Evolutionary conservation across 108 stramenopile genomes (phyloP).

Genomic region (Nitzschia palea): DNA sequence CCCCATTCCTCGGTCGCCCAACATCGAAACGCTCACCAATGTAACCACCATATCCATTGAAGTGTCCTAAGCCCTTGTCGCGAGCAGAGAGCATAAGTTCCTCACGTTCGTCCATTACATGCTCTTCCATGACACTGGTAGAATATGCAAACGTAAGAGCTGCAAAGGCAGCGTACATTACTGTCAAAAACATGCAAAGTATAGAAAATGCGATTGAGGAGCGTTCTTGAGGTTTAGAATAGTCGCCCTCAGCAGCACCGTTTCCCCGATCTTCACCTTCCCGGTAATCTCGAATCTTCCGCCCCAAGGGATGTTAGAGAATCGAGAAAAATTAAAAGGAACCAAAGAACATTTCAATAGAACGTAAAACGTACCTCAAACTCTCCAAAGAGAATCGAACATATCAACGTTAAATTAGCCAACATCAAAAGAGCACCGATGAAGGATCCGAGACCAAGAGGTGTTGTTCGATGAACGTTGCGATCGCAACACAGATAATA

Average conservation of each 20-base stretch:
- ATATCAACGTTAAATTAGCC: conserved; percentile 79
- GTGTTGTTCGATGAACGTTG: conserved; percentile 78
- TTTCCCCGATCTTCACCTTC: conserved; percentile 49
- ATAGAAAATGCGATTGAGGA: conserved; percentile 74
- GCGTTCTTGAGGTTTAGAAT: conserved; percentile 27
- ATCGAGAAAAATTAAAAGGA: not conserved
- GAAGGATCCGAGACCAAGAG: conserved; percentile 77
- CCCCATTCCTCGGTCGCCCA: conserved; percentile 18
- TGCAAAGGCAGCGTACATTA: conserved; percentile 76
- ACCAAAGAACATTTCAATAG: not conserved
- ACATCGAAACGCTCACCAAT: conserved; percentile 54
- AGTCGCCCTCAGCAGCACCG: conserved; percentile 9
- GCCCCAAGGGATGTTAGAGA: too few species aligned
- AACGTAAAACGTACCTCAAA: conserved; percentile 64
- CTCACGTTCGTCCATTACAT: conserved; percentile 55
- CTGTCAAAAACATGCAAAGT: conserved; percentile 83
- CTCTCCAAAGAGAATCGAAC: conserved; percentile 80
- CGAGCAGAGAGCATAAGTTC: conserved; percentile 36
- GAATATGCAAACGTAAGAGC: conserved; percentile 57
- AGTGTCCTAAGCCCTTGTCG: conserved; percentile 14
- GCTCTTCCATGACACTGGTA: conserved; percentile 61
- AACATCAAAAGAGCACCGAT: conserved; percentile 84
- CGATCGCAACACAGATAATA: conserved; percentile 79
- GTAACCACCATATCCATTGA: conserved; percentile 41
- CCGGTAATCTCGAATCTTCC: conserved; percentile 50